These are phyloP conservation scores for Plectosphaerella sp. DNA, from an alignment of 2,329 filamentous ascomycete genomes.

Conservation along the genomic window DNA sequence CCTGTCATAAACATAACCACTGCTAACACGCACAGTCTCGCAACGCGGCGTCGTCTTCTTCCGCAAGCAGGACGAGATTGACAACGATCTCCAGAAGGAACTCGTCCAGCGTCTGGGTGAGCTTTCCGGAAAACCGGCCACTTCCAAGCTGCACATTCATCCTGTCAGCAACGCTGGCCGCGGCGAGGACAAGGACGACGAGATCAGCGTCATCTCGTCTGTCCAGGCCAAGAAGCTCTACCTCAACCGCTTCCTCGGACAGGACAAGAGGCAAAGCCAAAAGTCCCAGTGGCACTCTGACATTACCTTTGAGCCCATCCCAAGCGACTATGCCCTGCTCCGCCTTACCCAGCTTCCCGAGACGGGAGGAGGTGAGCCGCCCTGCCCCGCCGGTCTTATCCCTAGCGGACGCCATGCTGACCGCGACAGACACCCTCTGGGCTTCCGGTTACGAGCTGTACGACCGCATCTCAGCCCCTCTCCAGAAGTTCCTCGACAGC, in stretches of 20 bases:
- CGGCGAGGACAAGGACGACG: slow-evolving; percentile 48
- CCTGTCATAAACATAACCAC: neutral
- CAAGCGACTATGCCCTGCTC: slow-evolving; percentile 59
- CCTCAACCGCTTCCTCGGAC: slow-evolving; percentile 23
- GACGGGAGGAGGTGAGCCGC: slow-evolving; percentile 43
- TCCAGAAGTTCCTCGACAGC: slow-evolving; percentile 53
- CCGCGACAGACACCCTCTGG: slow-evolving; percentile 53
- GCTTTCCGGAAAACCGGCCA: slow-evolving; percentile 50
- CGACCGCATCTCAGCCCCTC: slow-evolving; percentile 54
- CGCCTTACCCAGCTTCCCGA: slow-evolving; percentile 48
- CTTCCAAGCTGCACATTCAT: slow-evolving; percentile 56
- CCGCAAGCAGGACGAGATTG: slow-evolving; percentile 56
- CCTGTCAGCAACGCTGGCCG: slow-evolving; percentile 49
- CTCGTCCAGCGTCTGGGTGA: slow-evolving; percentile 57
- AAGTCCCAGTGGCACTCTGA: slow-evolving; percentile 56
- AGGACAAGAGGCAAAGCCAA: slow-evolving; percentile 38
- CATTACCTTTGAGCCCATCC: slow-evolving; percentile 61
- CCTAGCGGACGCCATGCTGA: neutral
- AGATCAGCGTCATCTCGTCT: slow-evolving; percentile 62
- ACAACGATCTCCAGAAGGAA: slow-evolving; percentile 61
- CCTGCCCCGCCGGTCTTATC: no score
- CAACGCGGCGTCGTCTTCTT: slow-evolving; percentile 68
- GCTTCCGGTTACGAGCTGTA: slow-evolving; percentile 65
- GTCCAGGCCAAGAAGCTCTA: slow-evolving; percentile 48
- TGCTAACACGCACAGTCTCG: slow-evolving; percentile 44